Evolutionary conservation across 805 yeast species (phyloP).

Genomic region (Sugiyamaella chiloensis): DNA sequence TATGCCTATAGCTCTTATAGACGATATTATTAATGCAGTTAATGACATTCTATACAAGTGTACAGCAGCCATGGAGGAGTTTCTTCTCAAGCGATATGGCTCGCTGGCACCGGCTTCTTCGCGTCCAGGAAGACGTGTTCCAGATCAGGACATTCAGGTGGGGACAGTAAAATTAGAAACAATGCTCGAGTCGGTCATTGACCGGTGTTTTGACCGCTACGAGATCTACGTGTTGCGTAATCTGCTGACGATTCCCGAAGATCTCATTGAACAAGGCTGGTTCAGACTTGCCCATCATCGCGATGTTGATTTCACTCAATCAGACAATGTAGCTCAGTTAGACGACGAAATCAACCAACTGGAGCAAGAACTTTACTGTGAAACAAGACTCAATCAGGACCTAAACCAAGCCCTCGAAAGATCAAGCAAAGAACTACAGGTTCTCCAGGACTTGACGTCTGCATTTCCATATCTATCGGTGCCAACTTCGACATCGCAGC

Average conservation of each 20-base stretch:
- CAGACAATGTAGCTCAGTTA: slow-evolving; percentile 7
- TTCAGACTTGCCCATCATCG: slow-evolving; percentile 67
- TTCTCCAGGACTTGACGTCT: not conserved
- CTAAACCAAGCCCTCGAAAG: not conserved
- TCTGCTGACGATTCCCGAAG: slow-evolving; percentile 65
- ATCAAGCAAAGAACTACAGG: slow-evolving; percentile 2
- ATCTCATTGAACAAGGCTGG: slow-evolving; percentile 62
- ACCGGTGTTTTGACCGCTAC: slow-evolving; percentile 78
- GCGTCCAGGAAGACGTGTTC: slow-evolving; percentile 6
- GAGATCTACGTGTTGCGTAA: slow-evolving; percentile 80
- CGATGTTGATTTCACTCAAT: slow-evolving; percentile 29
- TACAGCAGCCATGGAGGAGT: slow-evolving; percentile 71
- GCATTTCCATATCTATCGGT: slow-evolving; percentile 4
- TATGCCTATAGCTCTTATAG: slow-evolving; percentile 78
- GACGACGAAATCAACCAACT: slow-evolving; percentile 19
- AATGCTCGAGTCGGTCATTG: slow-evolving; percentile 68
- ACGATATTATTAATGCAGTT: slow-evolving; percentile 84
- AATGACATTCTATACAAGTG: slow-evolving; percentile 81
- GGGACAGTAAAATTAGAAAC: slow-evolving; percentile 83
- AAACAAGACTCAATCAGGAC: slow-evolving; percentile 7
- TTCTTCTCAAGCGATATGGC: slow-evolving; percentile 43
- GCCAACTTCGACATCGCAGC: not conserved
- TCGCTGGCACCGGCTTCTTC: slow-evolving; percentile 17
- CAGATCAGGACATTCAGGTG: slow-evolving; percentile 52
- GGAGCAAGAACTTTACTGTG: slow-evolving; percentile 18